Evolutionary conservation across 1,139 yeast species (phyloP).

Genomic region (Candida sp.): DNA sequence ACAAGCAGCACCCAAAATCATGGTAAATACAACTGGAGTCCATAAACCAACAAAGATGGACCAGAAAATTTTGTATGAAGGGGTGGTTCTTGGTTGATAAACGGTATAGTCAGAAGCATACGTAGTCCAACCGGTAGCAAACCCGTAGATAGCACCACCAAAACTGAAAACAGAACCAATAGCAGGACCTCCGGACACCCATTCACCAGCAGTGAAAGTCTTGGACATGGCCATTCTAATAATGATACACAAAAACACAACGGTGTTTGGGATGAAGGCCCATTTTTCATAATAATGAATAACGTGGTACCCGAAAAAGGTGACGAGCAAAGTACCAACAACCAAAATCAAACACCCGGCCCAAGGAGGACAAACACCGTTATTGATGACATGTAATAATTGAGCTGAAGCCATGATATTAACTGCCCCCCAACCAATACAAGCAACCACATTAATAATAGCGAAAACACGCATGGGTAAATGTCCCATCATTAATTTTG

Average conservation of each 20-base stretch:
- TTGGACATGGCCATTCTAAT: constrained; percentile 69
- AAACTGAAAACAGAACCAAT: constrained; percentile 81
- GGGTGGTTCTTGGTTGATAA: constrained; percentile 67
- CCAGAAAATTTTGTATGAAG: constrained; percentile 56
- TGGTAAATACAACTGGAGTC: constrained; percentile 66
- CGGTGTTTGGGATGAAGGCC: constrained; percentile 83
- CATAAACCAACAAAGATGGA: constrained; percentile 62
- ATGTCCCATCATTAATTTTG: constrained; percentile 78
- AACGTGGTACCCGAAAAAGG: constrained; percentile 84
- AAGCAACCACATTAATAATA: constrained; percentile 73
- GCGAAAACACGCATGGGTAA: constrained; percentile 75
- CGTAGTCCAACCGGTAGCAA: constrained; percentile 95
- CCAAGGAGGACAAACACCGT: constrained; percentile 78
- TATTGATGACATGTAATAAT: constrained; percentile 72
- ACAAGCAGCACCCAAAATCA: constrained; percentile 86
- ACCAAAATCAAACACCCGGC: constrained; percentile 81
- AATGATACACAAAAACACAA: constrained; percentile 71
- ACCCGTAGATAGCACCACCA: constrained; percentile 85
- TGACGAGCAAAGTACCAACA: constrained; percentile 63
- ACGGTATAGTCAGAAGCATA: constrained; percentile 92
- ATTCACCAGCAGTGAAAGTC: constrained; percentile 48
- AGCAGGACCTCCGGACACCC: constrained; percentile 52
- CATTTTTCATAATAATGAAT: constrained; percentile 83
- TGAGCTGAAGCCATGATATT: constrained; percentile 91
- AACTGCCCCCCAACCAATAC: constrained; percentile 96